Evolutionary conservation across 768 basidiomycete species (phyloP).

Genomic region (Russula olivacea): DNA sequence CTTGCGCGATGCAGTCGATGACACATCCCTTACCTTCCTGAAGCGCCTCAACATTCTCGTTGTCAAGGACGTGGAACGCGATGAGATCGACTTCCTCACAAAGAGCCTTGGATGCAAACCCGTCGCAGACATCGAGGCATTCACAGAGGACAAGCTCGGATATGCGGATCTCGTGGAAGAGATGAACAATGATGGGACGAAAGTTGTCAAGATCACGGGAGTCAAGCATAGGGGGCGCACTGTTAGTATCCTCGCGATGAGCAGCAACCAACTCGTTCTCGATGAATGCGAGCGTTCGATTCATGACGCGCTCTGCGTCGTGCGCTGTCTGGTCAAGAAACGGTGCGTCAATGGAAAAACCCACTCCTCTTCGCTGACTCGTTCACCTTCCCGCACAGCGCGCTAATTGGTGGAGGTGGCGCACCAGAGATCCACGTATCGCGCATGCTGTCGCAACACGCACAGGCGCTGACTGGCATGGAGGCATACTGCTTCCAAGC

Average conservation of each 20-base stretch:
- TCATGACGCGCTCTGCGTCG: constrained; percentile 98
- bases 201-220: constrained; percentile 92
- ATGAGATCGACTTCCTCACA: constrained; percentile 95
- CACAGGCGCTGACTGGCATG: constrained; percentile 93
- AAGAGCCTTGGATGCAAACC: constrained; percentile 95
- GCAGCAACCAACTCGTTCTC: constrained; percentile 84
- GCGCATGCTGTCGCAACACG: constrained; percentile 80
- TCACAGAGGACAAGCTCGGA: constrained; percentile 96
- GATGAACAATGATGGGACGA: constrained; percentile 68
- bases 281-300: constrained; percentile 97
- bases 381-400: constrained; percentile 39
- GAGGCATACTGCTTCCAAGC: constrained; percentile 99
- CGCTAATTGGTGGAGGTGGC: constrained; percentile 92
- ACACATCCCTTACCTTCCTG: constrained; percentile 94
- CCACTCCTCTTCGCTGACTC: background rate
- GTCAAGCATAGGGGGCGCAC: constrained; percentile 93
- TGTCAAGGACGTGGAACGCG: constrained; percentile 96
- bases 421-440: constrained; percentile 98
- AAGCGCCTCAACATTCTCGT: constrained; percentile 94
- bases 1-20: constrained; percentile 97
- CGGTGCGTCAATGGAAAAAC: constrained; percentile 46
- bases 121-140: constrained; percentile 94
- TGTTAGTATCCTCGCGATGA: constrained; percentile 92
- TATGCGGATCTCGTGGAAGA: constrained; percentile 96
- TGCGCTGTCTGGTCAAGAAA: constrained; percentile 97